phyloP scores from a whole-genome alignment of 2,329 filamentous ascomycete genomes.

The Passalora sequoiae region DNA sequence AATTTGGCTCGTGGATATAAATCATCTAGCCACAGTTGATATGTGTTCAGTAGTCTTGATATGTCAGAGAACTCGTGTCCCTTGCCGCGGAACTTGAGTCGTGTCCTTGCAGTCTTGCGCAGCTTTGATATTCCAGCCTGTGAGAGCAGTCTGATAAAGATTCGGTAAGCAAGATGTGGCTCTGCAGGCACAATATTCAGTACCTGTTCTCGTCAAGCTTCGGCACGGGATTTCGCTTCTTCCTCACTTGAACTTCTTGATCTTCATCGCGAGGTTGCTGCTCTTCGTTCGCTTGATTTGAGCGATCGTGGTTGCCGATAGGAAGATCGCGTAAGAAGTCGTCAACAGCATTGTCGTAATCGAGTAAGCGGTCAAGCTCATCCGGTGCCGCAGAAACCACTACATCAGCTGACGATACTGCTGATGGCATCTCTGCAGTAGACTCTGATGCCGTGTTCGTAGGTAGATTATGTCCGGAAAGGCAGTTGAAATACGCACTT shows the following conservation, averaged over 20 bases:
- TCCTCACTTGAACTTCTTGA: constrained; percentile 76
- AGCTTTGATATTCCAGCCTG: constrained; percentile 78
- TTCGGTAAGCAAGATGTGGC: constrained; percentile 1
- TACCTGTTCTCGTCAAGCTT: constrained; percentile 82
- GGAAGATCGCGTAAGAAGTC: constrained; percentile 44
- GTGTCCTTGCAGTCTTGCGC: constrained; percentile 62
- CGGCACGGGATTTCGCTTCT: constrained; percentile 68
- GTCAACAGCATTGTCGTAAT: constrained; percentile 63
- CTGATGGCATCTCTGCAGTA: constrained; percentile 29
- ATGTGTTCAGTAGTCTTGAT: constrained; percentile 75
- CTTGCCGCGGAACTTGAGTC: constrained; percentile 80
- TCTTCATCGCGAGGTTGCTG: constrained; percentile 61
- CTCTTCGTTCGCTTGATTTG: constrained; percentile 37
- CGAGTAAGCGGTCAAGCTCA: constrained; percentile 64
- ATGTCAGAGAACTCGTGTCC: constrained; percentile 93
- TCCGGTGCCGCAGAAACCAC: constrained; percentile 32
- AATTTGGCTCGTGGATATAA: constrained; percentile 94
- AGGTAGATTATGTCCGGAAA: not conserved
- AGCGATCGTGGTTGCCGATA: constrained; percentile 40
- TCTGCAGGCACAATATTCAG: constrained; percentile 3
- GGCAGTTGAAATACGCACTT: too few species aligned
- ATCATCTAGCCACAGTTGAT: constrained; percentile 95
- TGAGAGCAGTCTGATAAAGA: constrained; percentile 64
- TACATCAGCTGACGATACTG: constrained; percentile 20
- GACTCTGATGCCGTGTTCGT: not conserved